Base-by-base conservation (phyloP, 2,329 filamentous ascomycete genomes). In the Metarhizium guizhouense region DNA sequence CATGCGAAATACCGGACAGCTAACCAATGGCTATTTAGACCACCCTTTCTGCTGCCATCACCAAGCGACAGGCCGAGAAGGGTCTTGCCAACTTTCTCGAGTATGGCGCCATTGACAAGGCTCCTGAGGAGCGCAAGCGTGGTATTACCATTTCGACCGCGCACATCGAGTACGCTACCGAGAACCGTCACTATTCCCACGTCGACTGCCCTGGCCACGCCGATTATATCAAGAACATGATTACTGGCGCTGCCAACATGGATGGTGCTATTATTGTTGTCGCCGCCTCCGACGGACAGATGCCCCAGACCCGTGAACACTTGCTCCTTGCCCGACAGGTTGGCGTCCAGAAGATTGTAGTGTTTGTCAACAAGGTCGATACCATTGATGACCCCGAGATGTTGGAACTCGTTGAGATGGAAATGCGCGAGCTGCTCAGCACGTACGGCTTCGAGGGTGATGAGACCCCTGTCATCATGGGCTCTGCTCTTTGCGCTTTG, bases 221-320 rank as follows among this genome's bases (percentile, higher is more conserved):
- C 76, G 94, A 99, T 90, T 99, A 99, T 83, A 97, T 99, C 81
- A 99, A 99, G 85, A 99, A 99, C 87, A 99, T 99, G 94, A 99
- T 99, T 75, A 99, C 94, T 64, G 94, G 94, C 85, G 92, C 94
- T 61, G 93, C 95, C 68, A 95, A 91, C 81, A 99, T 99, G 94
- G 94, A 99, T 68, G 94, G 94, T 68, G 93, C 94, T 68, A 93
- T 99, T 72, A 96, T 99, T 68, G 94, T 99, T 64, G 95, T 99
- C 67, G 95, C 95, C 65, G 94, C 94, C 65, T 96, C 91, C 42
- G 94, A 99, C 72, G 94, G 94, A 72, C 95, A 99, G 80, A 99
- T 99, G 94, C 94, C 94, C 68, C 95, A 99, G 84, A 99, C 94
- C 63, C 85, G 94, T 76, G 94, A 99, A 80, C 94, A 99, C 80